Evolutionary conservation across 2,329 filamentous ascomycete genomes (phyloP).

Genomic region (Dryadomyces sulphureus): DNA sequence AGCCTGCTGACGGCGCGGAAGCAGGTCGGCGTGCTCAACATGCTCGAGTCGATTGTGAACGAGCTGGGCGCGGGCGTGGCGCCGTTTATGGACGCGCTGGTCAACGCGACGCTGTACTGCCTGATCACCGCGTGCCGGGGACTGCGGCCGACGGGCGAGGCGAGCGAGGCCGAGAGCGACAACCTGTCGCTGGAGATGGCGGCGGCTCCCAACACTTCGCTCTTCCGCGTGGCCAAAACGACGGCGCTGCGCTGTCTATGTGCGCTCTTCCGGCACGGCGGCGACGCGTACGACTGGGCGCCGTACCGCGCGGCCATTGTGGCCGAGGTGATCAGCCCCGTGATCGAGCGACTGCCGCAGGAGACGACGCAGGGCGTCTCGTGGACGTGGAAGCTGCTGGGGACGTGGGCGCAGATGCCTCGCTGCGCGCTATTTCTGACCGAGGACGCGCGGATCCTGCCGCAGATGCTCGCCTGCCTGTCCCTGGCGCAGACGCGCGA

Average conservation of each 20-base stretch:
- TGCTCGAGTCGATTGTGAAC: slow-evolving; percentile 75
- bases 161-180: slow-evolving; percentile 21
- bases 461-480: slow-evolving; percentile 58
- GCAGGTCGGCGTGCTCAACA: slow-evolving; percentile 82
- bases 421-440: slow-evolving; percentile 53
- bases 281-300: slow-evolving; percentile 48
- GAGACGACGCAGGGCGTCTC: slow-evolving; percentile 89
- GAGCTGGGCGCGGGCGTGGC: slow-evolving; percentile 63
- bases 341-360: slow-evolving; percentile 60
- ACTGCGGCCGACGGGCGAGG: slow-evolving; percentile 17
- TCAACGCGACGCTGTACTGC: slow-evolving; percentile 71
- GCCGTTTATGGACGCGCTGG: slow-evolving; percentile 51
- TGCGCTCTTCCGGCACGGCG: slow-evolving; percentile 60
- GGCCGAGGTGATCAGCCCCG: slow-evolving; percentile 59
- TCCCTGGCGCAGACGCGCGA: slow-evolving; percentile 52
- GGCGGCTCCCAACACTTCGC: slow-evolving; percentile 25
- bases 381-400: slow-evolving; percentile 64
- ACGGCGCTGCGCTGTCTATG: slow-evolving; percentile 72
- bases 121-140: slow-evolving; percentile 54
- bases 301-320: slow-evolving; percentile 58
- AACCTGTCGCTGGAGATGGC: background rate
- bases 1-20: slow-evolving; percentile 50
- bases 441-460: slow-evolving; percentile 47
- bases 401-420: slow-evolving; percentile 60
- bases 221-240: slow-evolving; percentile 52